Evolutionary conservation across 1,284 basidiomycete species (phyloP), one percentile per base, ranked within the genome.

Genomic region (Acaromyces ingoldii): DNA sequence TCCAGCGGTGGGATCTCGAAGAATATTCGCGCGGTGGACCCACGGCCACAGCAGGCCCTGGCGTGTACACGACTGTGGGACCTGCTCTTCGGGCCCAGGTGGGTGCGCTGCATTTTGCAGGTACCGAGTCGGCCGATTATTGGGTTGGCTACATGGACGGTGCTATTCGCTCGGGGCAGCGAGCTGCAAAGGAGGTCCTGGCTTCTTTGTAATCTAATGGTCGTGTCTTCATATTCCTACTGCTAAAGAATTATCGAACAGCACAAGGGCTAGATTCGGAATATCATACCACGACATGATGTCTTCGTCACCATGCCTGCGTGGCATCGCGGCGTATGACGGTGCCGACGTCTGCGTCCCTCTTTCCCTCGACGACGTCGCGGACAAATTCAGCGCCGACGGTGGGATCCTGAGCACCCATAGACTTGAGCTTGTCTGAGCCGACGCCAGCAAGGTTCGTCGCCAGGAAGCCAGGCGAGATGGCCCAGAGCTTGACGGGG

Each of bases 131-230:
- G 6, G 11, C 47, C 4, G 48, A 55, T 24, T 44, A 48, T 36
- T 55, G 53, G 53, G 13, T 22, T 3, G 53, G 53, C 1, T 55
- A 55, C 33, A 55, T 55, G 39, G 38, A 43, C 25, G 53, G 53
- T 24, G 53, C 48, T 7, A 15, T 55, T 5, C 37, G 26, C 11
- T 24, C 53, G 11, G 53, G 53, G 4, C 19, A 37, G 25, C 47
- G 46, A 10, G 53, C 48, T 2, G 53, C 53, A 2, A n/a, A 31
- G 24, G 45, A 53, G n/a, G n/a, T n/a, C n/a, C n/a, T n/a, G n/a
- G n/a, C n/a, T n/a, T n/a, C n/a, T n/a, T n/a, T n/a, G n/a, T n/a
- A n/a, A n/a, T n/a, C n/a, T n/a, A n/a, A n/a, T n/a, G n/a, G n/a
- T n/a, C n/a, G n/a, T n/a, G n/a, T n/a, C n/a, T n/a, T n/a, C n/a